Evolutionary conservation across 2,329 filamentous ascomycete genomes (phyloP), one percentile per base, ranked within the genome.

Genomic region (Immersiporthe knoxdaviesiana): DNA sequence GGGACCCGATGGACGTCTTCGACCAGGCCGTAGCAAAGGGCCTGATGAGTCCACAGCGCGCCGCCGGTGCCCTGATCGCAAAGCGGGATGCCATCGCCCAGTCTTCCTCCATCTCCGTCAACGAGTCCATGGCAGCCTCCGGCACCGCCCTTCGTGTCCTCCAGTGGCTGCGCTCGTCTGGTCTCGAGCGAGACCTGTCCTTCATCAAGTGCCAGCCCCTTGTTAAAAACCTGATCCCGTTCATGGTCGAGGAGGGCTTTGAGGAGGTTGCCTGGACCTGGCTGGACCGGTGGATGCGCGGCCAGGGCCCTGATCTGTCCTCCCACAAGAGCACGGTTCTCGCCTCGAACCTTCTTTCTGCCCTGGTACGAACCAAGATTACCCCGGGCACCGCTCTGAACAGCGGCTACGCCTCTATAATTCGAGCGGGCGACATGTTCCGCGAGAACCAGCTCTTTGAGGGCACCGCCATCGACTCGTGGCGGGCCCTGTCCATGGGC

Each of bases 1-100:
- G 78, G 39, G 82, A 85, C 58, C 85, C 84, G 3, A 84, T 87
- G 79, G 81, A 84, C 52, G 81, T 88, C 3, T 89, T 89, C 70
- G 83, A 87, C 71, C 80, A 82, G 68, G 87, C 86, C 24, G 85
- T 86, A 1, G 81, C 84, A 16, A 82, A 81, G 74, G 86, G 86
- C 50, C 80, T 89, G 73, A 88, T 89, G 87, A 88, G 81, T 4
- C 74, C 82, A 1, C 79, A 80, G 52, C 82, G 84, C 1, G 87
- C 87, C 0, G 82, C 82, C 1, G 87, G 87, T 16, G 88, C 86
- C 69, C 79, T 89, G 65, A 77, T 81, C 39, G 81, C 83, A 21
- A 83, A 87, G 73, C 77, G 78, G 41, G 79, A 81, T 52, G 79
- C 83, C 27, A 78, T 85, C 37, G 66, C 75, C 2, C 74, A 77